phyloP scores from a whole-genome alignment of 768 basidiomycete genomes.

The Lactarius tabidus region DNA sequence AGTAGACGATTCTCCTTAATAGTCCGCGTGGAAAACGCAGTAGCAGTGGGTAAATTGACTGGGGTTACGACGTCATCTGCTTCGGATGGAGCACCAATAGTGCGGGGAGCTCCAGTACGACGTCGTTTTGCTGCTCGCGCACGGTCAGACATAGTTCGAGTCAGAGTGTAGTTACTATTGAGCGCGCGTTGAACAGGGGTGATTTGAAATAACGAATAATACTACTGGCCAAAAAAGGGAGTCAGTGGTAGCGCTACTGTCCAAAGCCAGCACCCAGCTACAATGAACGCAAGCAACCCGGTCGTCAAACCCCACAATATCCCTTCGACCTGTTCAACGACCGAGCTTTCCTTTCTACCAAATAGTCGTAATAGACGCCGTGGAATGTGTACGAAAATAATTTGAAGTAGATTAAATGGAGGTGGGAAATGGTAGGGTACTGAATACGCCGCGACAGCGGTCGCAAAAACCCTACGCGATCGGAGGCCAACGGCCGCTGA shows the following conservation, averaged over 20 bases:
- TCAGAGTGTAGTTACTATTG: background rate
- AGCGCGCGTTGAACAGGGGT: background rate
- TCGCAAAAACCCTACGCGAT: conserved; percentile 42
- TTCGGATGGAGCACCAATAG: conserved; percentile 46
- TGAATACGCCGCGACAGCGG: conserved; percentile 35
- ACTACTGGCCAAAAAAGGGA: background rate
- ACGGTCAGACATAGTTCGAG: conserved; percentile 11
- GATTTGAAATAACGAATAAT: background rate
- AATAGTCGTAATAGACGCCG: conserved; percentile 21
- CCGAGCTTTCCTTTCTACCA: conserved; percentile 24
- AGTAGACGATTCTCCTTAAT: conserved; percentile 35
- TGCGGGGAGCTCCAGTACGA: conserved; percentile 26
- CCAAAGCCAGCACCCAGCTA: conserved; percentile 20
- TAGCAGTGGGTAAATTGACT: conserved; percentile 44
- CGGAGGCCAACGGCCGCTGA: conserved; percentile 39
- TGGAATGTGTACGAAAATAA: conserved; percentile 26
- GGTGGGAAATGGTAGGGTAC: conserved; percentile 44
- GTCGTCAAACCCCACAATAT: conserved; percentile 42
- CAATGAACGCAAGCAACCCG: conserved; percentile 36
- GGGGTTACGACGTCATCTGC: conserved; percentile 40
- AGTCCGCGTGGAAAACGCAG: conserved; percentile 43
- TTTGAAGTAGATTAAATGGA: conserved; percentile 46
- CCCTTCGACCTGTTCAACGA: conserved; percentile 30
- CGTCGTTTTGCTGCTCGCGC: conserved; percentile 32
- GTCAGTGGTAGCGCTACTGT: background rate